phyloP scores from a whole-genome alignment of 768 basidiomycete species.

The Steccherinum ochraceum region DNA sequence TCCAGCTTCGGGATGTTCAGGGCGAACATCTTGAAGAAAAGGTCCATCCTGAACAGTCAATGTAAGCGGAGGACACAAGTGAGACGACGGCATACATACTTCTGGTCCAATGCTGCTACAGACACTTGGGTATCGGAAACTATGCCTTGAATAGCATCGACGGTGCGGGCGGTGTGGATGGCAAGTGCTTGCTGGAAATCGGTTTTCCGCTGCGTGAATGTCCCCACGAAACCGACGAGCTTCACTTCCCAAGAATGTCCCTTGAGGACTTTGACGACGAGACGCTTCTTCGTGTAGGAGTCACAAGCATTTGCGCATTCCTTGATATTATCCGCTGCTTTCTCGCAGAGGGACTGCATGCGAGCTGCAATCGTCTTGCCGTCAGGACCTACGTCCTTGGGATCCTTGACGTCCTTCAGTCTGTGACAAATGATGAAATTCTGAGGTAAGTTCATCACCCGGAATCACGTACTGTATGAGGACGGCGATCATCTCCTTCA shows the following conservation, averaged over 20 bases:
- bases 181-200: constrained; percentile 31
- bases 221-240: constrained; percentile 26
- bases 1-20: neutral
- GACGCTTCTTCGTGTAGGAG: constrained; percentile 35
- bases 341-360: constrained; percentile 22
- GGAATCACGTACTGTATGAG: constrained; percentile 31
- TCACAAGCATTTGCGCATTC: constrained; percentile 40
- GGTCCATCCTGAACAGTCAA: neutral
- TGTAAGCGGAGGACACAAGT: neutral
- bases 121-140: neutral
- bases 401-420: constrained; percentile 7
- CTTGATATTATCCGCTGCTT: constrained; percentile 35
- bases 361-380: constrained; percentile 26
- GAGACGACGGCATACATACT: constrained; percentile 2
- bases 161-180: constrained; percentile 26
- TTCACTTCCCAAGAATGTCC: constrained; percentile 31
- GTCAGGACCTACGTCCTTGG: constrained; percentile 21
- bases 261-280: constrained; percentile 29
- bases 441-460: constrained; percentile 9
- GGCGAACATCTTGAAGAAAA: neutral
- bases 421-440: neutral
- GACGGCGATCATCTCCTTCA: constrained; percentile 43
- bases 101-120: neutral
- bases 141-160: constrained; percentile 1
- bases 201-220: constrained; percentile 29